phyloP scores from a whole-genome alignment of 78 protist species.

The Protostelium mycophagum region DNA sequence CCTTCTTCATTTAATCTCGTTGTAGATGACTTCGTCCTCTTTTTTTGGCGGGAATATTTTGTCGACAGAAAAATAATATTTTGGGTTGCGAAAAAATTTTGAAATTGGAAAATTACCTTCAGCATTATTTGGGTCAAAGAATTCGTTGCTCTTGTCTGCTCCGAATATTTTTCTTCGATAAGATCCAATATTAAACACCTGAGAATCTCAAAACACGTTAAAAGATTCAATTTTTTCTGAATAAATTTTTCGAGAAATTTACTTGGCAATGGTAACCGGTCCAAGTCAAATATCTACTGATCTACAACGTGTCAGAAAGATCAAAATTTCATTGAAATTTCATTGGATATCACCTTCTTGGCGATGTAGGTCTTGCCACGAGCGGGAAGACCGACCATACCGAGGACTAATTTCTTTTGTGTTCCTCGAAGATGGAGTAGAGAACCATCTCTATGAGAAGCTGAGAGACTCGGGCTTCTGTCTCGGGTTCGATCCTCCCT shows the following conservation, averaged over 20 bases:
- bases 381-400: conserved; percentile 86
- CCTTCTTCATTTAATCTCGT: too few species aligned
- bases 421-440: neutral
- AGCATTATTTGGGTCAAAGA: conserved; percentile 74
- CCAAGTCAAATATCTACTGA: neutral
- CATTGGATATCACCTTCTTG: conserved; percentile 44
- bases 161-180: conserved; percentile 55
- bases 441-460: neutral
- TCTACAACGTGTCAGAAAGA: neutral
- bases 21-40: too few species aligned
- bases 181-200: conserved; percentile 67
- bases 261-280: neutral
- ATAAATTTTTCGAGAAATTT: too few species aligned
- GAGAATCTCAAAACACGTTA: conserved; percentile 57
- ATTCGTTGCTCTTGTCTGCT: conserved; percentile 69
- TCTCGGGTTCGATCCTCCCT: too few species aligned
- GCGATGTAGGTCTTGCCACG: conserved; percentile 79
- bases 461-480: neutral
- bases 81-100: neutral
- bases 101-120: conserved; percentile 41
- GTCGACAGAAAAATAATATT: neutral
- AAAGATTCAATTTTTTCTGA: conserved; percentile 38
- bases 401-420: conserved; percentile 55
- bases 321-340: neutral
- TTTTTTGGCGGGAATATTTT: neutral